Percentiles rank a stretch among this genome's conserved stretches.
Evolutionary conservation across 2,329 filamentous ascomycete genomes (phyloP).

Genomic region (Fusarium sacchari): DNA sequence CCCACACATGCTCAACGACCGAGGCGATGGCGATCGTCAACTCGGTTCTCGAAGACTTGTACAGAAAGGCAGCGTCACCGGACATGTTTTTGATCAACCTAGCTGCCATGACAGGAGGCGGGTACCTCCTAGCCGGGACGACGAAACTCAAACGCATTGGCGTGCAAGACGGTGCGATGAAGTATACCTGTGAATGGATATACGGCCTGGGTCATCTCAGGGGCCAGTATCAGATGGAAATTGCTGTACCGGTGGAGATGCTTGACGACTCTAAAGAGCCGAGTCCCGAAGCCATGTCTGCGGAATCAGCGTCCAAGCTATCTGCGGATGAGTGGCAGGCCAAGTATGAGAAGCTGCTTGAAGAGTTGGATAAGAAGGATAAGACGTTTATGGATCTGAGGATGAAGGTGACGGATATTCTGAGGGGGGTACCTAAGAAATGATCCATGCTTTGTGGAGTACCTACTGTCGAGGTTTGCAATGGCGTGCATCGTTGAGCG

Average conservation of each 20-base stretch:
- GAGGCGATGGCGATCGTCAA: slow-evolving; percentile 66
- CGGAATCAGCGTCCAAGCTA: slow-evolving; percentile 26
- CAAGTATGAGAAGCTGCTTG: slow-evolving; percentile 67
- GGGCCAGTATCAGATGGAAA: slow-evolving; percentile 64
- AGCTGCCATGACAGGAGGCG: slow-evolving; percentile 65
- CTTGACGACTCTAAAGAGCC: slow-evolving; percentile 49
- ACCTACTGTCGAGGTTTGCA: background rate
- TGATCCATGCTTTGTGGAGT: slow-evolving; percentile 32
- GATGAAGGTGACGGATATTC: slow-evolving; percentile 53
- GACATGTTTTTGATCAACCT: slow-evolving; percentile 69
- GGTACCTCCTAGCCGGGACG: slow-evolving; percentile 57
- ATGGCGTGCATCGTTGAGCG: background rate
- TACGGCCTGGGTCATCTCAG: slow-evolving; percentile 64
- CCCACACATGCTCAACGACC: slow-evolving; percentile 57
- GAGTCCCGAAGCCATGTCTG: slow-evolving; percentile 24
- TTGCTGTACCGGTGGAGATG: slow-evolving; percentile 56
- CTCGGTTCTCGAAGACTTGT: slow-evolving; percentile 63
- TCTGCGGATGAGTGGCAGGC: slow-evolving; percentile 59
- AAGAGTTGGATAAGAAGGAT: slow-evolving; percentile 68
- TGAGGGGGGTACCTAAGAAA: slow-evolving; percentile 39
- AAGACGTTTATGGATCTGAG: slow-evolving; percentile 59
- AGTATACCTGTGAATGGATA: slow-evolving; percentile 65
- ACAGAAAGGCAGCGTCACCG: slow-evolving; percentile 59
- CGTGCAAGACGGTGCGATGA: slow-evolving; percentile 52
- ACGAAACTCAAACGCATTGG: slow-evolving; percentile 56